Percentiles rank a stretch among this genome's conserved stretches.
phyloP scores from a whole-genome alignment of 352 stramenopile genomes.

The Aphanomyces astaci region DNA sequence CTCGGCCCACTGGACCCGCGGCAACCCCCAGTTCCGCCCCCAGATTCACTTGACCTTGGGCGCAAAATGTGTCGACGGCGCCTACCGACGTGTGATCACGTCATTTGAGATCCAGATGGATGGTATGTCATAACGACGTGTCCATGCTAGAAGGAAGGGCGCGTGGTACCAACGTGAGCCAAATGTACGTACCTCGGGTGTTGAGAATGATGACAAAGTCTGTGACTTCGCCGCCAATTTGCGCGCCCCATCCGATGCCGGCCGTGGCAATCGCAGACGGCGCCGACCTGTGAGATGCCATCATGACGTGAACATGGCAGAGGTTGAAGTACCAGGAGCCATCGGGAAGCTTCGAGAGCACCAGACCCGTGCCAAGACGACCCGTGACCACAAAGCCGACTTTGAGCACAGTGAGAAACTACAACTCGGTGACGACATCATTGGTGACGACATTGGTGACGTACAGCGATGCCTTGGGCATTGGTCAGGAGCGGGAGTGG shows the following conservation, averaged over 20 bases:
- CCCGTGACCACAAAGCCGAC: conserved; percentile 81
- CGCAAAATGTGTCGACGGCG: conserved; percentile 77
- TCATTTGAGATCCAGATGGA: no score
- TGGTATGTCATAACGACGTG: no score
- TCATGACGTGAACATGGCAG: background rate
- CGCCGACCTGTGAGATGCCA: conserved; percentile 44
- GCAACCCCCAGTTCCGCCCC: conserved; percentile 85
- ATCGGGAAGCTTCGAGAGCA: conserved; percentile 87
- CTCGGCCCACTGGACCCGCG: conserved; percentile 84
- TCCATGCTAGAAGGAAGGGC: no score
- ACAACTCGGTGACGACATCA: background rate
- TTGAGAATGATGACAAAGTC: conserved; percentile 94
- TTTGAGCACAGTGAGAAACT: conserved; percentile 91
- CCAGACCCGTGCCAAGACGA: conserved; percentile 87
- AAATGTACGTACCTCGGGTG: conserved; percentile 44
- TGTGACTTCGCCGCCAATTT: conserved; percentile 89
- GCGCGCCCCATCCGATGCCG: conserved; percentile 83
- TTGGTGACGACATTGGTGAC: conserved; percentile 3
- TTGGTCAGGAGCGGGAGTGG: conserved; percentile 79
- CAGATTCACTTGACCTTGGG: conserved; percentile 84
- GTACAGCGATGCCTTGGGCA: conserved; percentile 84
- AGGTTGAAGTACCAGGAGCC: conserved; percentile 88
- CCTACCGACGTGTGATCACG: conserved; percentile 18
- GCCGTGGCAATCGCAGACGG: conserved; percentile 91
- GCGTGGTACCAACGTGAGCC: no score